Percentiles rank a stretch among this genome's conserved stretches.
Evolutionary conservation across 805 yeast species (phyloP).

Genomic region (Ogataea parapolymorpha): DNA sequence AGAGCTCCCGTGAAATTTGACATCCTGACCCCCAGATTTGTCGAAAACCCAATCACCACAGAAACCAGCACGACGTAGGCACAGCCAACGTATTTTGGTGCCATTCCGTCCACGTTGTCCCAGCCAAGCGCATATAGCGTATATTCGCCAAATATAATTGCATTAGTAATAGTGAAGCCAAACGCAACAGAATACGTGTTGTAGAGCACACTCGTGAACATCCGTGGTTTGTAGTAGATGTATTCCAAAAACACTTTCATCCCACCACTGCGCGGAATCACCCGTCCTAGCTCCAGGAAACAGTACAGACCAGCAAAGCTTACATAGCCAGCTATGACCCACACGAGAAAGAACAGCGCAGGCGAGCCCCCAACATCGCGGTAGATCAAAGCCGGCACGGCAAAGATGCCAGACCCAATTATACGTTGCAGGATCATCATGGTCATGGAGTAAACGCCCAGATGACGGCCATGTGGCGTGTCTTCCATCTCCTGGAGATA

Average conservation of each 20-base stretch:
- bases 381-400: constrained; percentile 65
- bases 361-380: constrained; percentile 69
- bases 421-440: constrained; percentile 65
- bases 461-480: constrained; percentile 70
- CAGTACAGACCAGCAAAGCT: constrained; percentile 67
- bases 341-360: constrained; percentile 53
- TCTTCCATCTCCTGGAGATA: constrained; percentile 39
- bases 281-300: constrained; percentile 66
- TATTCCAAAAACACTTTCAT: constrained; percentile 69
- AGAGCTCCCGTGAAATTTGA: constrained; percentile 63
- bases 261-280: constrained; percentile 74
- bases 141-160: constrained; percentile 55
- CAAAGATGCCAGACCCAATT: constrained; percentile 76
- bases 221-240: constrained; percentile 57
- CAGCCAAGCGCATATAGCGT: constrained; percentile 42
- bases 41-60: constrained; percentile 54
- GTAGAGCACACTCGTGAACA: constrained; percentile 47
- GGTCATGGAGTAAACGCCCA: constrained; percentile 66
- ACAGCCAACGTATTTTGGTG: constrained; percentile 42
- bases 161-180: constrained; percentile 51
- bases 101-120: constrained; percentile 35
- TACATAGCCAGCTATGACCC: constrained; percentile 59
- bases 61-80: constrained; percentile 35
- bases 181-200: constrained; percentile 45
- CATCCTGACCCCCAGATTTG: constrained; percentile 53